phyloP scores from a whole-genome alignment of 768 basidiomycete genomes.

The Suillus ampliporus region DNA sequence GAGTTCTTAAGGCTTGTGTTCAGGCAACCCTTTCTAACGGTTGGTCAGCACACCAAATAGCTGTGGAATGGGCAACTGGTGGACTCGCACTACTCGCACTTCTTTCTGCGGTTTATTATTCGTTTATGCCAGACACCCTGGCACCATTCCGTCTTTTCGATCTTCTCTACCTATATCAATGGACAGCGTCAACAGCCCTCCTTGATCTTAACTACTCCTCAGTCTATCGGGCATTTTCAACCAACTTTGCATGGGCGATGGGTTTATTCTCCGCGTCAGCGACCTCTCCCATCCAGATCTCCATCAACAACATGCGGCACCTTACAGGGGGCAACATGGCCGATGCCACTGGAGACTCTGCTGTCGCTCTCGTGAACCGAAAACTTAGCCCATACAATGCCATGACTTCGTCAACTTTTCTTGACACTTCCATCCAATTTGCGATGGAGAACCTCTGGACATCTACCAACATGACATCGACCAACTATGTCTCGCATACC shows the following conservation, averaged over 20 bases:
- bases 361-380: constrained; percentile 80
- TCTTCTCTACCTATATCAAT: constrained; percentile 82
- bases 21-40: constrained; percentile 94
- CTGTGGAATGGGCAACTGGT: constrained; percentile 81
- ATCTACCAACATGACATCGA: constrained; percentile 18
- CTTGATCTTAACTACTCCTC: constrained; percentile 88
- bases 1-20: constrained; percentile 83
- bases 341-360: constrained; percentile 61
- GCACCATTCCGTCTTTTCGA: constrained; percentile 83
- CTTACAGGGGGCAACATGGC: constrained; percentile 79
- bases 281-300: constrained; percentile 65
- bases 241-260: constrained; percentile 91
- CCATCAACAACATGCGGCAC: constrained; percentile 84
- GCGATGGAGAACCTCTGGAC: constrained; percentile 16
- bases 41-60: constrained; percentile 74
- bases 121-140: constrained; percentile 58
- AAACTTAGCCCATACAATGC: constrained; percentile 80
- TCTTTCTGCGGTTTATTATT: constrained; percentile 58
- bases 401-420: background rate
- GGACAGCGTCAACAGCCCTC: constrained; percentile 79
- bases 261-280: constrained; percentile 67
- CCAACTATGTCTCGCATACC: constrained; percentile 8
- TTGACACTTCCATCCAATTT: constrained; percentile 9
- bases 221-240: constrained; percentile 77
- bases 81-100: constrained; percentile 68